Evolutionary conservation across 2,329 filamentous ascomycete species (phyloP), one percentile per base, ranked within the genome.

Genomic region (Fusarium liriodendri): DNA sequence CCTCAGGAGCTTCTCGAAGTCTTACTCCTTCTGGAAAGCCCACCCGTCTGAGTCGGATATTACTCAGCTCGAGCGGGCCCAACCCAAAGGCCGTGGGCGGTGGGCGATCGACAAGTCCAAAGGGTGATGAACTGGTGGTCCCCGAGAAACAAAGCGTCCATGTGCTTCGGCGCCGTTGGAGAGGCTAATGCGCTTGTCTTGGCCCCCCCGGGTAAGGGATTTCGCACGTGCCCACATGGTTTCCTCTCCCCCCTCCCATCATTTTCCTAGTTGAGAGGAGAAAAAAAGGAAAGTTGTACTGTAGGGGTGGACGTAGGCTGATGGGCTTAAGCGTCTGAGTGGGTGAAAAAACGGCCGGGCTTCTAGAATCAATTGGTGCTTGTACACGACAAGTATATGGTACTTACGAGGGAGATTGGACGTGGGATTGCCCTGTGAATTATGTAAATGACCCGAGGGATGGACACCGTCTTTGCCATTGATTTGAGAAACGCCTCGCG

Each of bases 21-120:
- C 38, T 74, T 74, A 74, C 71, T 69, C 7, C 18, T 63, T 74
- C 52, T 55, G 64, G 68, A 47, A 72, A 61, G 18, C 60, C 50
- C 32, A 32, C 42, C 32, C 40, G 25, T 65, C 25, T 52, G 37
- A 63, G 35, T 63, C 6, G 18, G 38, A 59, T 55, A 75, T 76
- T 75, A 70, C 70, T 76, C 65, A 69, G 67, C 65, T 18, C 16
- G 14, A 38, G 16, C 50, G 55, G 52, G 20, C n/a, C 33, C 20
- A 61, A 38, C 29, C 40, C 50, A 45, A 47, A 57, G 42, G 22
- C 58, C 58, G 18, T 27, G 32, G 57, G 52, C 54, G 45, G 25
- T 47, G 57, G 55, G 38, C 50, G 73, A 67, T 69, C 62, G 60
- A 38, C 70, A 32, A 20, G 18, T 18, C 35, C 25, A 27, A 37